Conservation (phyloP, 306 rosid genomes). For the Trichosanthes cucumerina region DNA sequence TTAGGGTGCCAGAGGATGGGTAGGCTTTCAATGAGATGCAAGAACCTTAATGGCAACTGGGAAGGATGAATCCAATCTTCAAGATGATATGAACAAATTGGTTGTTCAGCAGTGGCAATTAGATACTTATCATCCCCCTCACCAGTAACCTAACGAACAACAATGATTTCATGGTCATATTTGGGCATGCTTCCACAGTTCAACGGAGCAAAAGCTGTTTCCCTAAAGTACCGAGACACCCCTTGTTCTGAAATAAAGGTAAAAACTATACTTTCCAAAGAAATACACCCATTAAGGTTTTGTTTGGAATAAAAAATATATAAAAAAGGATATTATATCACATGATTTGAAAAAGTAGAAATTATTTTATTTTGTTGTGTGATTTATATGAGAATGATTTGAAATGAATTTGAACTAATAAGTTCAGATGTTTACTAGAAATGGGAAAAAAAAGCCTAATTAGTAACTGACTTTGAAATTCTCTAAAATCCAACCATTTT, state of each 20-base stretch:
- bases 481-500: not conserved
- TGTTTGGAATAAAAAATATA: not conserved
- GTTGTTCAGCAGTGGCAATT: conserved; percentile 96
- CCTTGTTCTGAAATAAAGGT: not conserved
- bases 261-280: not conserved
- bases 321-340: not conserved
- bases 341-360: not conserved
- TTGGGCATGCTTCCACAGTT: not conserved
- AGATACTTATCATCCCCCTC: conserved; percentile 97
- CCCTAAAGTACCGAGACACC: not conserved
- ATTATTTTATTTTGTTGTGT: not conserved
- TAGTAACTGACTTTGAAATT: not conserved
- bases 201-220: not conserved
- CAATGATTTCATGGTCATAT: not conserved
- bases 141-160: conserved; percentile 25
- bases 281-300: not conserved
- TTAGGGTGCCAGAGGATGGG: not conserved
- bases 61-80: conserved; percentile 97
- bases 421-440: not conserved
- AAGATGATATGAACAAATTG: conserved; percentile 79
- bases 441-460: no score
- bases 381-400: not conserved
- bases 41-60: conserved; percentile 74
- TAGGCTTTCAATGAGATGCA: not conserved
- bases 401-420: not conserved